Evolutionary conservation across 192 early-diverging fungal species (phyloP).

Genomic region (Dissophora ornata): DNA sequence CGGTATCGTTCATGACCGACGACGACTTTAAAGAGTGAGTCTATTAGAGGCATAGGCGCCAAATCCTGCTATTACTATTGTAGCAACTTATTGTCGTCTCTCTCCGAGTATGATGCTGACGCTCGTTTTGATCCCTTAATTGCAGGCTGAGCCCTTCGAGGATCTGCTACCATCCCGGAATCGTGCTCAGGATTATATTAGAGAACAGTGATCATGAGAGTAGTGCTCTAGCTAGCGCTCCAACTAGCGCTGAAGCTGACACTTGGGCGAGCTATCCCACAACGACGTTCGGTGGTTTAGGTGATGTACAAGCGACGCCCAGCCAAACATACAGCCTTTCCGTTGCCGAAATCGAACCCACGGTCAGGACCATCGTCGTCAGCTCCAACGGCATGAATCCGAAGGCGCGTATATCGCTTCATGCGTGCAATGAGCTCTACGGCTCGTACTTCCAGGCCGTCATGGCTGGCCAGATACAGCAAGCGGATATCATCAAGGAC

Average conservation of each 20-base stretch:
- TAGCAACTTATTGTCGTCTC: no score
- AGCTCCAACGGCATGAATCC: neutral
- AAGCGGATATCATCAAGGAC: neutral
- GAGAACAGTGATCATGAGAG: no score
- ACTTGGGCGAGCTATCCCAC: no score
- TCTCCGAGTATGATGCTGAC: no score
- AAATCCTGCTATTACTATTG: no score
- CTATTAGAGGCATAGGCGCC: no score
- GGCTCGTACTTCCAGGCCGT: neutral
- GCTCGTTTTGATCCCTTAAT: no score
- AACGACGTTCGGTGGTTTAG: no score
- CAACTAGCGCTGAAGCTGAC: no score
- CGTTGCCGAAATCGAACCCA: neutral
- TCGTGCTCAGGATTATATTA: neutral
- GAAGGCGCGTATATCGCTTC: neutral
- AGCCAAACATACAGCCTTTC: neutral
- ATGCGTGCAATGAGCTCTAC: neutral
- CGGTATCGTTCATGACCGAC: conserved; percentile 3
- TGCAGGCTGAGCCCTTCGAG: conserved; percentile 4
- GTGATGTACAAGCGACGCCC: no score
- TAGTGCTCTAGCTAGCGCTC: no score
- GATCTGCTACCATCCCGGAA: neutral
- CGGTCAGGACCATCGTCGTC: neutral
- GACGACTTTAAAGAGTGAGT: conserved; percentile 7
- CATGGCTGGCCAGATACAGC: neutral